Percentiles rank a stretch among this genome's conserved stretches.
These are phyloP conservation scores for Trichoderma sp. DNA, from an alignment of 2,329 filamentous ascomycete species.

Conservation along the genomic window DNA sequence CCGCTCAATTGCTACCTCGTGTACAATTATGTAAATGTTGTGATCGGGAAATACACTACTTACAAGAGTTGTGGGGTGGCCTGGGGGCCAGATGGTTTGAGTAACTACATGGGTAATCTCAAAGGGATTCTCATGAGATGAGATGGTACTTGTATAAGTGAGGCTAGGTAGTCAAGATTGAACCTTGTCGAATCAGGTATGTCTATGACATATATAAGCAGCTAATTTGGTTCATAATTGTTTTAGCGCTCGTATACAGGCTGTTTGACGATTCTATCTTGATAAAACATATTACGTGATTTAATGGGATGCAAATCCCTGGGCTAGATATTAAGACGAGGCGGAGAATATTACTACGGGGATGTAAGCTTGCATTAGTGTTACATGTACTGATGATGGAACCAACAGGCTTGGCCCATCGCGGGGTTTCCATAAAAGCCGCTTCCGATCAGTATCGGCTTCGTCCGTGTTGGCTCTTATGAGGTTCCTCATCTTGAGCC, in stretches of 20 bases:
- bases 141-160: not conserved
- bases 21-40: not conserved
- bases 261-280: not conserved
- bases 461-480: not conserved
- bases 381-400: not conserved
- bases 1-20: not conserved
- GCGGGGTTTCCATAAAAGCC: not conserved
- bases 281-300: not conserved
- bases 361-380: not conserved
- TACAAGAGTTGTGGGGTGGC: not conserved
- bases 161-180: not conserved
- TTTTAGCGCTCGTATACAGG: not conserved
- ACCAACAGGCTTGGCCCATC: not conserved
- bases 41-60: not conserved
- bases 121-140: not conserved
- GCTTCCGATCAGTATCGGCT: not conserved
- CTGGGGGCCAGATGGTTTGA: not conserved
- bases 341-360: not conserved
- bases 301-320: not conserved
- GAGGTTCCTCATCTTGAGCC: too few relatives aligned
- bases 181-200: not conserved
- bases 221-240: not conserved
- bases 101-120: not conserved
- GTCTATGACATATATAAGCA: not conserved
- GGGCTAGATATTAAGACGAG: not conserved